Percentiles rank a stretch among this genome's conserved stretches.
phyloP scores from a whole-genome alignment of 2,329 filamentous ascomycete genomes.

The Parascedosporium putredinis region DNA sequence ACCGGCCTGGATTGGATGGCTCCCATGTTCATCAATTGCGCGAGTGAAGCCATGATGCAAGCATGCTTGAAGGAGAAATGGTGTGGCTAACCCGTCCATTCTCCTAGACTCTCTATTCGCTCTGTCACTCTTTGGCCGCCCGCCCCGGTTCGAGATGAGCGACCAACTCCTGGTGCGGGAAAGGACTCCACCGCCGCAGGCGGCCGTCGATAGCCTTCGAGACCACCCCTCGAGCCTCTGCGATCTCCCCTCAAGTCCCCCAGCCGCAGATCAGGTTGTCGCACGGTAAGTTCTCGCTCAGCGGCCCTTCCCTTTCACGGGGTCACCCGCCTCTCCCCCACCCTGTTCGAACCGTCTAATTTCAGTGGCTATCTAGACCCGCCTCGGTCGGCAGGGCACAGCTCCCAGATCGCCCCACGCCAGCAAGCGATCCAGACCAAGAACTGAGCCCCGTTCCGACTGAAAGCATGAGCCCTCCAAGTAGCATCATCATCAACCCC shows the following conservation, averaged over 20 bases:
- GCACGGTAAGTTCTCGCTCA: neutral
- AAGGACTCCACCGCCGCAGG: neutral
- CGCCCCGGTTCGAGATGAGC: neutral
- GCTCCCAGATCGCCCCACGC: slow-evolving; percentile 13
- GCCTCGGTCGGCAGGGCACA: neutral
- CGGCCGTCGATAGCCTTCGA: neutral
- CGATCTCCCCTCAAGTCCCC: neutral
- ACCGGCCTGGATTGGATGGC: too few relatives aligned
- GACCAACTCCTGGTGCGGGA: neutral
- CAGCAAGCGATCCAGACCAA: slow-evolving; percentile 21
- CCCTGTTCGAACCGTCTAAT: too few relatives aligned
- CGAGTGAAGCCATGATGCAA: too few relatives aligned
- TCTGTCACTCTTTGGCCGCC: neutral
- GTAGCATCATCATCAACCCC: slow-evolving; percentile 28
- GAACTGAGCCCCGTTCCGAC: slow-evolving; percentile 28
- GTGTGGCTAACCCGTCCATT: neutral
- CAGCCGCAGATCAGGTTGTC: neutral
- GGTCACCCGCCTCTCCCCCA: neutral
- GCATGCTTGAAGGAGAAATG: too few relatives aligned
- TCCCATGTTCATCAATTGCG: too few relatives aligned
- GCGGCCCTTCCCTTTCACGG: slow-evolving; percentile 1
- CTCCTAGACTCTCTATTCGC: neutral
- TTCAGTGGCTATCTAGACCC: neutral
- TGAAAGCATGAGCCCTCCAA: slow-evolving; percentile 27
- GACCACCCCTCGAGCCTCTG: neutral